Evolutionary conservation across 1,139 yeast species (phyloP), one percentile per base, ranked within the genome.

Genomic region (Suhomyces panamericanus): DNA sequence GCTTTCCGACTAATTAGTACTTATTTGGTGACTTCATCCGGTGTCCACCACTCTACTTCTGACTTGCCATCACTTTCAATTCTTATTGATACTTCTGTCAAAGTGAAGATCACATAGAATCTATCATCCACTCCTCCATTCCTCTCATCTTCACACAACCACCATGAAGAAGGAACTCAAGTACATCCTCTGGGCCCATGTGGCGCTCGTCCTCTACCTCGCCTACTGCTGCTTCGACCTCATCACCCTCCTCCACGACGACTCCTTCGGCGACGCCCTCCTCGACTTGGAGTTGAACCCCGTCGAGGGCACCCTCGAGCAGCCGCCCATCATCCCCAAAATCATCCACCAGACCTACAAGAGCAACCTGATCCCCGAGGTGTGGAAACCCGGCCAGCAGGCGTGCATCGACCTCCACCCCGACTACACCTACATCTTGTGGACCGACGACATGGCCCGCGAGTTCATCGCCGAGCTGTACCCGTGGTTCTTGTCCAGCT

Each of bases 341-440:
- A 89, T 90, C 61, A 89, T 90, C 46, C 98, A 90, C 62, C 98
- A 90, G 66, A 90, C 97, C 13, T 90, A 90, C 67, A 90, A 88
- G 64, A 85, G 87, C 24, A 77, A 70, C 16, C 77, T 81, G 22
- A 79, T 90, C 24, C 98, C 97, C 2, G 88, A 81, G 38, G 72
- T 79, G 45, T 90, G 98, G 98, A 69, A 70, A 53, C 77, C 77
- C 2, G 90, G 96, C 20, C 96, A 87, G 61, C 77, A 81, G 58
- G 79, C 80, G 17, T 88, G 96, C 63, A 75, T 80, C 42, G 85
- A 84, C 50, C 66, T 85, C 48, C 95, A 91, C 63, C 93, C 93
- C 2, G 96, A 89, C 63, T 90, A 87, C 65, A 81, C 87, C 63
- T 89, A 89, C 67, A 86, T 85, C 39, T 64, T 87, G 38, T 90